Evolutionary conservation across 257 asterid species (phyloP), one percentile per base, ranked within the genome.

Genomic region (Striga asiatica): DNA sequence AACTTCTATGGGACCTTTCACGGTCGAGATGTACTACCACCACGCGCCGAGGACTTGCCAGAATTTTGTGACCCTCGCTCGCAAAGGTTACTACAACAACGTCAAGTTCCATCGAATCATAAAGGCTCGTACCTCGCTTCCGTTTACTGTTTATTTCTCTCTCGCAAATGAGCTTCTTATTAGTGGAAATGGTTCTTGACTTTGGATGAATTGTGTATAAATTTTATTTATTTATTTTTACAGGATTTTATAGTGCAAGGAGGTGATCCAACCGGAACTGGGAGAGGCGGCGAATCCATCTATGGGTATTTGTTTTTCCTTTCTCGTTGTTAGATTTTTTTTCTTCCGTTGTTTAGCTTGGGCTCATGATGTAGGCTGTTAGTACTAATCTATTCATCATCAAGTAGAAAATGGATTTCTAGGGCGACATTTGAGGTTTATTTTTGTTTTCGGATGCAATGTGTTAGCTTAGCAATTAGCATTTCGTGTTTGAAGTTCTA

Each of bases 211-310:
- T 22, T 56, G 41, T 55, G 24, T 6, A 42, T 43, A 32, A 41
- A 61, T 13, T n/a, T n/a, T n/a, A n/a, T n/a, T 47, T n/a, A 39
- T 47, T 8, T 1, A 37, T n/a, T 49, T 50, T 54, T 42, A 16
- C 69, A 88, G 94, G 96, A 88, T 66, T 91, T 91, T 48, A 68
- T 87, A 27, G 94, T 87, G 41, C 98, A 91, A 79, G 98, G 97
- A 63, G 98, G 98, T 43, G 98, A 91, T 29, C 98, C 98, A 28
- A 91, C 98, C 37, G 98, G 86, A 49, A 91, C 97, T 10, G 98
- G 97, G 6, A 83, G 94, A 39, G 98, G 97, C 0, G 98, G 98
- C 54, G 97, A 87, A 73, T 91, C 98, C 49, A 87, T 87, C 54
- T 84, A 87, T 17, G 98, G 97, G 98, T 82, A 64, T 55, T 19